A percentile compares a stretch with the other conserved stretches of the same genome.
phyloP scores from a whole-genome alignment of 768 basidiomycete genomes.

The Epithele typhae region DNA sequence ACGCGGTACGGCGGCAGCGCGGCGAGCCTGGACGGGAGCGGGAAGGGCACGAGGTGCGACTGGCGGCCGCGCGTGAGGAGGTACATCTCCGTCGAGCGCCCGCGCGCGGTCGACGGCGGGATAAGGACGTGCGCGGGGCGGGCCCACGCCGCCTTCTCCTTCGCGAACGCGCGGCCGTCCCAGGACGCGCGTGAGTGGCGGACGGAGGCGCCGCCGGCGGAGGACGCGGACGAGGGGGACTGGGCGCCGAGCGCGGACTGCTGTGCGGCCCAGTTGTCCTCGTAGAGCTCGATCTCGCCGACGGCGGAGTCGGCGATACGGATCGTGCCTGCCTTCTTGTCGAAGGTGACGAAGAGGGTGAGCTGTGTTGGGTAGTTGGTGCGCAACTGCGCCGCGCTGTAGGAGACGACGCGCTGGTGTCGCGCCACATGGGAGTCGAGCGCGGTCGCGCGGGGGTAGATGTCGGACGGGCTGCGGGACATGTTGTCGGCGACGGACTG shows the following conservation, averaged over 20 bases:
- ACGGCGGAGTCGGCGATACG: conserved; percentile 78
- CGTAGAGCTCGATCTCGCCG: conserved; percentile 67
- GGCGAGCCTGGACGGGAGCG: conserved; percentile 52
- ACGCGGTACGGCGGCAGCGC: conserved; percentile 47
- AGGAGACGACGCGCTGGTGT: conserved; percentile 17
- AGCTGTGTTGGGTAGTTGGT: conserved; percentile 63
- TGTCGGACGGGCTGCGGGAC: conserved; percentile 40
- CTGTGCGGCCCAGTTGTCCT: conserved; percentile 27
- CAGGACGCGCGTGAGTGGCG: conserved; percentile 40
- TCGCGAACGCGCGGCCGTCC: conserved; percentile 38
- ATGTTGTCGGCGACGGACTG: conserved; percentile 55
- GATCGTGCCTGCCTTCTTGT: conserved; percentile 85
- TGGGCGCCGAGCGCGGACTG: conserved; percentile 19
- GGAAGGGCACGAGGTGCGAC: conserved; percentile 65
- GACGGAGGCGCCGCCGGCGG: conserved; percentile 14
- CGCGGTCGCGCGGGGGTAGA: conserved; percentile 21
- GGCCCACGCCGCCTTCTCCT: conserved; percentile 45
- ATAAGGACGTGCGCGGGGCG: conserved; percentile 43
- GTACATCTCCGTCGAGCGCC: conserved; percentile 42
- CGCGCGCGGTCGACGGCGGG: conserved; percentile 22
- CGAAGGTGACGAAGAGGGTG: conserved; percentile 78
- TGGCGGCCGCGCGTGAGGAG: conserved; percentile 65
- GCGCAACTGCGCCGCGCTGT: conserved; percentile 1
- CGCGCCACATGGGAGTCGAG: conserved; percentile 9
- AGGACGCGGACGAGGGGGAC: conserved; percentile 22